These are phyloP conservation scores for Galeopsis tetrahit DNA, from an alignment of 257 asterid species.

Conservation along the genomic window DNA sequence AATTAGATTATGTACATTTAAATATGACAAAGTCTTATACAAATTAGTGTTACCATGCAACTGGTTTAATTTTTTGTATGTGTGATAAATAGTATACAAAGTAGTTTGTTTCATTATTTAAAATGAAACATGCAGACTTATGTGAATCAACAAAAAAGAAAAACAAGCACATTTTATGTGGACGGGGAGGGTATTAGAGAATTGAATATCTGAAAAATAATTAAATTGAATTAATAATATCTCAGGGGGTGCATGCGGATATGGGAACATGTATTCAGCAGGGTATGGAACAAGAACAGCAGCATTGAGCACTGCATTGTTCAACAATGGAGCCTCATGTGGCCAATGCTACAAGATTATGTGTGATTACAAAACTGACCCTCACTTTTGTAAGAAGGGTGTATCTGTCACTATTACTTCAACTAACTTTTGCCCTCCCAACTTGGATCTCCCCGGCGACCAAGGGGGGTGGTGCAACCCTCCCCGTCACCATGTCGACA, in stretches of 20 bases:
- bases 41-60: neutral
- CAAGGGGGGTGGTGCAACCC: slow-evolving; percentile 81
- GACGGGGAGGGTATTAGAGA: neutral
- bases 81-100: too few species aligned
- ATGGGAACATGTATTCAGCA: slow-evolving; percentile 50
- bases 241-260: slow-evolving; percentile 68
- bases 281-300: slow-evolving; percentile 61
- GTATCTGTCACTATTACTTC: slow-evolving; percentile 58
- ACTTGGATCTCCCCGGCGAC: slow-evolving; percentile 57
- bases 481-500: slow-evolving; percentile 68
- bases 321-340: slow-evolving; percentile 62
- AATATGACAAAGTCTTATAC: neutral
- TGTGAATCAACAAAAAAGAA: too few species aligned
- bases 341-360: slow-evolving; percentile 63
- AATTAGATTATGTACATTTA: too few species aligned
- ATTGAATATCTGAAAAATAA: neutral
- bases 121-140: too few species aligned
- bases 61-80: too few species aligned
- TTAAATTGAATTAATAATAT: neutral
- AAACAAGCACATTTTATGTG: too few species aligned
- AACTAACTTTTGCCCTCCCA: slow-evolving; percentile 69
- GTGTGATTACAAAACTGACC: slow-evolving; percentile 56
- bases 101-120: too few species aligned
- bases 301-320: slow-evolving; percentile 61
- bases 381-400: slow-evolving; percentile 61